Base-by-base conservation (phyloP, 2,329 filamentous ascomycete genomes). In the Stromatinia cepivora region DNA sequence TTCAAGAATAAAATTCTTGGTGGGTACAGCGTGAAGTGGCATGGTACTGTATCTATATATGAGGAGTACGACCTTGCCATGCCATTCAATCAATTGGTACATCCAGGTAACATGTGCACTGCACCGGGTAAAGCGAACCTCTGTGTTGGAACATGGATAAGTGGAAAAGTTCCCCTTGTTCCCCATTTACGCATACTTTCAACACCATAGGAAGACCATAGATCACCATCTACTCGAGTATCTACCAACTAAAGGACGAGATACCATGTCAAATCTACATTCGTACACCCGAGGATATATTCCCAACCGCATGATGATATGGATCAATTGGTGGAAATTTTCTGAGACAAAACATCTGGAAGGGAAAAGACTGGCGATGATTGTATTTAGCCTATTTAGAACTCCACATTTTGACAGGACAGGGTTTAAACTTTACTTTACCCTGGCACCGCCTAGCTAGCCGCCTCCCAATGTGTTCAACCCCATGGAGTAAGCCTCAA, bases 11-110 rank as follows among this genome's bases (percentile, higher is more conserved):
- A 59, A 45, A 45, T 53, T 56, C 52, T 42, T 57, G 52, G 63
- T 22, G 39, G 25, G 45, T 53, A 62, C 56, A 67, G 39, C 36
- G 20, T 22, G 10, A 39, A 39, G 34, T 62, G 54, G 46, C 54
- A 61, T 61, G 66, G 64, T 67, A 50, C 56, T 50, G 31, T n/a
- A 62, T 31, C 66, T 67, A 67, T 67, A 67, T 62, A 67, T 62
- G 54, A 50, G 13, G 15, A 25, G 11, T 11, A 67, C 56, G 17
- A 31, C 54, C 45, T 6, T 50, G 15, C 17, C 56, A 39, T 50
- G n/a, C 45, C 56, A 50, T 50, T 31, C 56, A 25, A 11, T n/a
- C 34, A 52, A 46, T 17, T 34, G 25, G 56, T 39, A 31, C n/a
- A 20, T n/a, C 31, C 39, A 52, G 34, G n/a, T 8, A 63, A 31